Evolutionary conservation across 805 yeast species (phyloP).

Genomic region (Wickerhamiella kurtzmanii): DNA sequence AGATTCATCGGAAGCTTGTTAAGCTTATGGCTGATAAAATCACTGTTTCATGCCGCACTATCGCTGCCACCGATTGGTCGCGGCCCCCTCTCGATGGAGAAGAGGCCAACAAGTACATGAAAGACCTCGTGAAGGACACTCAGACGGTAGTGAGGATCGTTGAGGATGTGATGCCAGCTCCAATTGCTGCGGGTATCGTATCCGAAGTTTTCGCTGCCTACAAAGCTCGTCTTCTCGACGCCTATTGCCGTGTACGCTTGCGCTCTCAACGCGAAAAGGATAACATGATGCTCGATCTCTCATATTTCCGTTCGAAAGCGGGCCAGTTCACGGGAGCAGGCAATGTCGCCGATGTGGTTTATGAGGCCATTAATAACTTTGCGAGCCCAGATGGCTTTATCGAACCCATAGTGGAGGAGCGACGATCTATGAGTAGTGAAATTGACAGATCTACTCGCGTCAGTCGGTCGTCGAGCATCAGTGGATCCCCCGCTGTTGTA

Average conservation of each 20-base stretch:
- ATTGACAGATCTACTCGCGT: neutral
- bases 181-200: slow-evolving; percentile 20
- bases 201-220: slow-evolving; percentile 36
- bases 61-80: slow-evolving; percentile 39
- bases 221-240: slow-evolving; percentile 41
- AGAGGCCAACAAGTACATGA: slow-evolving; percentile 52
- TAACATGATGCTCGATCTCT: slow-evolving; percentile 44
- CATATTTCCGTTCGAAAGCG: slow-evolving; percentile 48
- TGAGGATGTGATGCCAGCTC: slow-evolving; percentile 38
- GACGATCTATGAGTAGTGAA: neutral
- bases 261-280: slow-evolving; percentile 29
- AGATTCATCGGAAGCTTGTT: slow-evolving; percentile 50
- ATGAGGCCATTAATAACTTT: slow-evolving; percentile 45
- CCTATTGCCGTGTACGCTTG: slow-evolving; percentile 33
- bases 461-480: too few species aligned
- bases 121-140: slow-evolving; percentile 50
- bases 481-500: too few species aligned
- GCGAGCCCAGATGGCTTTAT: slow-evolving; percentile 3
- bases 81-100: slow-evolving; percentile 18
- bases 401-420: neutral
- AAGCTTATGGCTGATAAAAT: slow-evolving; percentile 59
- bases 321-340: slow-evolving; percentile 47
- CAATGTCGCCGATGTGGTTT: slow-evolving; percentile 45
- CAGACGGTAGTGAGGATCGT: slow-evolving; percentile 48
- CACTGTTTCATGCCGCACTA: slow-evolving; percentile 35